Evolutionary conservation across 495 filamentous ascomycete genomes (phyloP).

Genomic region (Talaromyces liani): DNA sequence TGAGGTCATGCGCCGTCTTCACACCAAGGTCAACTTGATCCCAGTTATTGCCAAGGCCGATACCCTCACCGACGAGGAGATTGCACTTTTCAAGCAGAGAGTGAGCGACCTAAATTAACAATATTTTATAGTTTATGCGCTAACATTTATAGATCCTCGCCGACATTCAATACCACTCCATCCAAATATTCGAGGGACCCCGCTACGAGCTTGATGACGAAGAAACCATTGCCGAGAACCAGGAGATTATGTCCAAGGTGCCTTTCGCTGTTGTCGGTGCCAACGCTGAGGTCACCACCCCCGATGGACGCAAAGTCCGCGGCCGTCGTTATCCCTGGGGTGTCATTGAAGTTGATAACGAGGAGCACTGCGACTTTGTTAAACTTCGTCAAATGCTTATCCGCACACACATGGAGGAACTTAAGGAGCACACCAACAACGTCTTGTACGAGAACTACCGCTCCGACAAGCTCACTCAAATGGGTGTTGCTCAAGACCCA

Average conservation of each 20-base stretch:
- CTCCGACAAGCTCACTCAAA: constrained; percentile 94
- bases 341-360: constrained; percentile 98
- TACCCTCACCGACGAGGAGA: constrained; percentile 95
- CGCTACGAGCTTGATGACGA: constrained; percentile 98
- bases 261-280: constrained; percentile 97
- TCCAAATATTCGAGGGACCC: constrained; percentile 98
- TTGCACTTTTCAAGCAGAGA: constrained; percentile 85
- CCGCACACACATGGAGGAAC: constrained; percentile 99
- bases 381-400: constrained; percentile 99
- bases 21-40: constrained; percentile 99
- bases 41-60: constrained; percentile 98
- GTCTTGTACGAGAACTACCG: constrained; percentile 98
- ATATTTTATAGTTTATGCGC: neutral
- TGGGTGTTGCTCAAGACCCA: constrained; percentile 97
- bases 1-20: constrained; percentile 96
- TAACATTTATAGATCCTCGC: constrained; percentile 69
- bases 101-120: constrained; percentile 44
- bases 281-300: constrained; percentile 81
- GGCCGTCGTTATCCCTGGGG: constrained; percentile 98
- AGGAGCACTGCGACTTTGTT: constrained; percentile 99
- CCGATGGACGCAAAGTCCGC: constrained; percentile 92
- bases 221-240: constrained; percentile 98
- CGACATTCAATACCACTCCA: constrained; percentile 91
- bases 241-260: constrained; percentile 99
- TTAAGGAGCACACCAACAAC: constrained; percentile 99